Evolutionary conservation across 163 green algal species (phyloP), one percentile per base, ranked within the genome.

Genomic region (Prototheca cutis): DNA sequence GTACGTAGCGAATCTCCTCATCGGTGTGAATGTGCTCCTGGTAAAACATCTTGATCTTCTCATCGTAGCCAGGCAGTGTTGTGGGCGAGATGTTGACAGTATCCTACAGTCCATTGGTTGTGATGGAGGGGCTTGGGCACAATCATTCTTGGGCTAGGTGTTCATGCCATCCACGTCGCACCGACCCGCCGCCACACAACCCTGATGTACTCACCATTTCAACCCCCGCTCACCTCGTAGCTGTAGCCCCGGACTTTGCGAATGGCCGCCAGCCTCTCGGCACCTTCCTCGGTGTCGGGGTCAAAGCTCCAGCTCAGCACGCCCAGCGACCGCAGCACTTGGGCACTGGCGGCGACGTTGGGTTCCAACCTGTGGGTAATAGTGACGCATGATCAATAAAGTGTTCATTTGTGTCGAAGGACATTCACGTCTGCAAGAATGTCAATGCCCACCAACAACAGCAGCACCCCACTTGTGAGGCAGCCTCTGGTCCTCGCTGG

Each of bases 21-120:
- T 90, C 84, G 13, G 69, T 71, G 59, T 95, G 88, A 34, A 96
- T 84, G 73, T 95, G 87, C 73, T 95, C 88, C 73, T 83, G 61
- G 57, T 71, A 85, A 55, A 85, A 84, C 3, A 27, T 63, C 71
- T 94, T 97, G 55, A 97, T 80, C 76, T 97, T 97, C 23, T 84
- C 39, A n/a, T 96, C 87, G 59, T 96, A 97, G 5, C 66, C 62
- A 0, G 87, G 83, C 63, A 97, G 73, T 32, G 68, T 88, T 33
- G 87, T 78, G 4, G 74, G 77, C 2, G 73, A 83, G 27, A 93
- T 77, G 15, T 64, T 79, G 18, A 96, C 81, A 28, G 91, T 68
- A 59, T 95, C 88, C 86, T 95, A 80, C 57, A n/a, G n/a, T n/a
- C n/a, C n/a, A n/a, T n/a, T n/a, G n/a, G n/a, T n/a, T n/a, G n/a